Base-by-base conservation (phyloP, 2,329 filamentous ascomycete genomes). In the Parastagonospora nodorum region DNA sequence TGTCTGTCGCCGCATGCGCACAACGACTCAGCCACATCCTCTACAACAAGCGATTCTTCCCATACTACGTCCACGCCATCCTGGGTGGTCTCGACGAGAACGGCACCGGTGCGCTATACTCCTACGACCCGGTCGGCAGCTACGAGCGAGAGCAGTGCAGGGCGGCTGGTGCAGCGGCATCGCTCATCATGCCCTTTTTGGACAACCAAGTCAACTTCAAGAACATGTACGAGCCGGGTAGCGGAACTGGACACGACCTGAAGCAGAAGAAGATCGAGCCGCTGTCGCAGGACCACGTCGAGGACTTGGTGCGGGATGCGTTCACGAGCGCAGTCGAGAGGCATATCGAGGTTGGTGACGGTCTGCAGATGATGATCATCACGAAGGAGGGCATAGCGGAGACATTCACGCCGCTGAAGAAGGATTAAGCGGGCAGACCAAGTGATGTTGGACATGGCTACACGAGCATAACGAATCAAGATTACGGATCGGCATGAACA, bases 201-300 rank as follows among this genome's bases (percentile, higher is more conserved):
- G 94, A 99, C 77, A 99, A 99, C 76, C 95, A 99, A 78, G 94
- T 99, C 80, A 97, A 97, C 80, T 93, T 93, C 82, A 99, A 97
- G 84, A 99, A 99, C 75, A 93, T 97, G 80, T 96, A 96, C 74
- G 82, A 94, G 48, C 92, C 93, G 9, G 90, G 88, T 40, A 93
- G 89, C 66, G 92, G 91, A 50, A 83, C 84, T 53, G 93, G 93
- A 37, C 89, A 96, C 75, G 88, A 87, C 46, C 79, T 97, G 66
- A 78, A 89, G 78, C 84, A 88, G 76, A 83, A 88, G 63, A 82
- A 86, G 73, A 73, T 81, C 24, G 80, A 86, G 68, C 89, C 90
- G 44, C 78, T 97, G 69, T 81, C 87, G 27, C 82, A 85, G 68
- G 78, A 83, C 47, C 86, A 88, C 53, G 93, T 96, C 27, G 89